Percentiles rank a stretch among this genome's conserved stretches.
phyloP scores from a whole-genome alignment of 192 early-diverging fungal species.

The Mortierella antarctica region DNA sequence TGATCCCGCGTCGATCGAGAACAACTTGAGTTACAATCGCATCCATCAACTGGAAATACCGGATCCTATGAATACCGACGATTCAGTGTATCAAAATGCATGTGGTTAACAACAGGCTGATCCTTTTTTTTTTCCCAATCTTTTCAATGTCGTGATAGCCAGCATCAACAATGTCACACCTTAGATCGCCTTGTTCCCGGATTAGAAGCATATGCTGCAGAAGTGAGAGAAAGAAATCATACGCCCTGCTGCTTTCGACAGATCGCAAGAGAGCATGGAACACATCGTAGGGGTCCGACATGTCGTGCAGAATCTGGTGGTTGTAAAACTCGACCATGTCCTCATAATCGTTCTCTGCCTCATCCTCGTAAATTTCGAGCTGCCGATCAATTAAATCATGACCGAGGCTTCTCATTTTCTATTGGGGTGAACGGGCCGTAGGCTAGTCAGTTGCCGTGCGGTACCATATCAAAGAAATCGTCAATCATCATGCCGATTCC shows the following conservation, averaged over 20 bases:
- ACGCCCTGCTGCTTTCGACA: constrained; percentile 76
- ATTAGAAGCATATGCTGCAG: constrained; percentile 80
- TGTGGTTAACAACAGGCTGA: too few species aligned
- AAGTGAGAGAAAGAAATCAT: constrained; percentile 78
- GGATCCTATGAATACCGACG: constrained; percentile 56
- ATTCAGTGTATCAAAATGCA: neutral
- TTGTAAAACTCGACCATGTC: constrained; percentile 65
- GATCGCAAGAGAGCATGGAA: constrained; percentile 75
- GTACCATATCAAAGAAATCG: neutral
- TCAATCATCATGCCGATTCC: too few species aligned
- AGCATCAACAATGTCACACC: constrained; percentile 29
- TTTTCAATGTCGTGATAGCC: neutral
- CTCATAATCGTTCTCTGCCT: constrained; percentile 66
- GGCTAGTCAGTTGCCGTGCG: neutral
- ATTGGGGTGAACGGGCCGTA: neutral
- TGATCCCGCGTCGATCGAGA: constrained; percentile 72
- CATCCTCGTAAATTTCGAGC: constrained; percentile 74
- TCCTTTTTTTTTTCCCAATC: too few species aligned
- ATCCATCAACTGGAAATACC: constrained; percentile 85
- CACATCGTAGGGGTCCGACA: constrained; percentile 77
- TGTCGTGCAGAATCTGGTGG: constrained; percentile 73
- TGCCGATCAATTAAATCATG: constrained; percentile 71
- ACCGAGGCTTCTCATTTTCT: constrained; percentile 71
- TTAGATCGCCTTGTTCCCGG: constrained; percentile 71
- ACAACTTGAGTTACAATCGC: constrained; percentile 81